phyloP scores from a whole-genome alignment of 23 red algal species.

The Pyropia yezoensis region DNA sequence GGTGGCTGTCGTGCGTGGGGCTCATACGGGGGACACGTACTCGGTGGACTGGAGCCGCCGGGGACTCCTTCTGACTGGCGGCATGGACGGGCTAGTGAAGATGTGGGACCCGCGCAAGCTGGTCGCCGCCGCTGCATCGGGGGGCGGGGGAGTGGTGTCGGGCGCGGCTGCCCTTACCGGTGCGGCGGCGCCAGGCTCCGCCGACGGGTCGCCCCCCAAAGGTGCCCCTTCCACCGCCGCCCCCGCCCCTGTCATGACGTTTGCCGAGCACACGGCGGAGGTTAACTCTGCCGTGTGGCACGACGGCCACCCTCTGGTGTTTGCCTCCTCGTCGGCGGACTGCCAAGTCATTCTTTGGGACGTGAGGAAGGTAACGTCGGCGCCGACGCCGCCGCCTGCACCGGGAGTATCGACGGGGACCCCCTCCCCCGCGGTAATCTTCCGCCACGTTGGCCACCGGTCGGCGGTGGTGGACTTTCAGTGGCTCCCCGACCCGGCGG shows the following conservation, averaged over 20 bases:
- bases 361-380: slow-evolving; percentile 14
- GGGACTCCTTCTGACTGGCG: slow-evolving; percentile 46
- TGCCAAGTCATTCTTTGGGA: slow-evolving; percentile 77
- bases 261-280: slow-evolving; percentile 37
- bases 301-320: slow-evolving; percentile 26
- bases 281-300: slow-evolving; percentile 68
- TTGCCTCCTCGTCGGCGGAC: slow-evolving; percentile 45
- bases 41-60: slow-evolving; percentile 61
- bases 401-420: not conserved
- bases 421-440: slow-evolving; percentile 40
- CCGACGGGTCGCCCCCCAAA: too few species aligned
- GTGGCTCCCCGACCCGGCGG: slow-evolving; percentile 50
- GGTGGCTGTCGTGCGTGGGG: slow-evolving; percentile 15
- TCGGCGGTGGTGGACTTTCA: slow-evolving; percentile 43
- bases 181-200: too few species aligned
- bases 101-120: slow-evolving; percentile 75
- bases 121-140: slow-evolving; percentile 5
- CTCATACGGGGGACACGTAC: slow-evolving; percentile 67
- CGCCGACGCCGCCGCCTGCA: slow-evolving; percentile 4
- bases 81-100: slow-evolving; percentile 45
- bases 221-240: too few species aligned
- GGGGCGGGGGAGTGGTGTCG: not conserved
- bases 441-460: slow-evolving; percentile 62
- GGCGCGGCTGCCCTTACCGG: too few species aligned
- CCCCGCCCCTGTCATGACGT: slow-evolving; percentile 13